Base-by-base conservation (phyloP, 192 early-diverging fungal species). In the Coemansia sp. region DNA sequence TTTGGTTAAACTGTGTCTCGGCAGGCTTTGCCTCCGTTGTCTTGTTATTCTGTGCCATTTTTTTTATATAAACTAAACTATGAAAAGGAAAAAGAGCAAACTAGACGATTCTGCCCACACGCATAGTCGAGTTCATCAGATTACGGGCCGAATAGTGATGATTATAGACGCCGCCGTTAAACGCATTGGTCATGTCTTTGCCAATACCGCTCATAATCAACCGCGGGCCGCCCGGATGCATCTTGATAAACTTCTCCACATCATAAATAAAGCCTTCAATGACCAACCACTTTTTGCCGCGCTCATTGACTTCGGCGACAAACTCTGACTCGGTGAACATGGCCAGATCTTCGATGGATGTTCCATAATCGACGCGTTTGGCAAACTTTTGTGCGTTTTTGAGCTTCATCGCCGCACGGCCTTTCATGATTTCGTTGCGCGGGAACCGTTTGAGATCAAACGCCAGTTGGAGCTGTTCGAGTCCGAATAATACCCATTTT, bases 141-240 rank as follows among this genome's bases (percentile, higher is more conserved):
- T 93, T 90, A 34, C 90, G 78, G 3, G 93, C 93, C 19, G 89
- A 93, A 59, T 91, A 93, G 60, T 88, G 85, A 70, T 97, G 94
- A 69, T 91, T 84, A 73, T 97, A 94, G 20, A 95, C 84, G 52
- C 89, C 91, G 22, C 94, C 93, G 60, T 95, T 91, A 71, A 97
- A 97, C 2, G 89, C 81, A 5, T 75, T 83, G 5, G 94, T 93
- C 65, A 88, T 85, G 66, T 97, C 94, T 72, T 90, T 89, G 51
- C 94, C 94, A 28, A 94, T 81, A 11, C 78, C 85, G 62, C 81
- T 76, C 23, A 79, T 79, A 62, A 95, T 79, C 68, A 89, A 87
- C 38, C 82, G 83, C 28, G 68, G 72, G 38, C 93, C 94, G 62
- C 93, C 94, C 6, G 94, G 94, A 72, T 97, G 94, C 57, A 93